Base-by-base conservation (phyloP, 345 rosid species). In the Mercurialis annua region DNA sequence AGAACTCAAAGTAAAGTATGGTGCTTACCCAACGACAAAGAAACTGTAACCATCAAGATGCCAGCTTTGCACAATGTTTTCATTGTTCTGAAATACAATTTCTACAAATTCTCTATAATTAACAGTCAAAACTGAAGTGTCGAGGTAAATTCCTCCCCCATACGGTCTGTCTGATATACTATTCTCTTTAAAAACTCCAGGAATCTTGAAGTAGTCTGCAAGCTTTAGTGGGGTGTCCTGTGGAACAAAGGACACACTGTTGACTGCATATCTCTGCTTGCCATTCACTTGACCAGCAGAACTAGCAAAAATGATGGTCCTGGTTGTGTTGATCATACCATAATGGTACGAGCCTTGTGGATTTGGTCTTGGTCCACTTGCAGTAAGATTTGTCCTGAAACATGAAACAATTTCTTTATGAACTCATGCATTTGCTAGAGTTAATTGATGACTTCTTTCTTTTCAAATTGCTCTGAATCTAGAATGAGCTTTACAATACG, bases 261-360 rank as follows among this genome's bases (percentile, higher is more conserved):
- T 93, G 71, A 90, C 81, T 0, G 94, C 92, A 21, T 79, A 89
- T 75, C 95, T 84, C 77, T 83, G 98, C 84, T 93, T 93, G 58
- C 96, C 91, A 64, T 87, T 87, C 46, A 93, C 88, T 38, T 64
- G 74, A 20, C 89, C 97, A 1, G 96, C 97, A 1, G 92, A 87
- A 80, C 79, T 93, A 3, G 85, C 84, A 16, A 93, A 76, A 17
- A 79, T 73, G 59, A 93, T 78, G 21, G 97, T 90, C 63, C 91
- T 89, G 73, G 80, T 78, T 29, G 85, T 81, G 76, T 86, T 89
- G 70, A 94, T 87, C 85, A 86, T 42, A 15, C 99, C 99, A 53
- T 94, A 94, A 68, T 94, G 96, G 81, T 91, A 94, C 1, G 98
- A 93, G 11, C 98, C 98, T 80, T 93, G 98, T 2, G 98, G 98